A percentile compares a stretch with the other conserved stretches of the same genome.
Evolutionary conservation across 108 stramenopile species (phyloP).

Genomic region (Mediolabrus comicus): DNA sequence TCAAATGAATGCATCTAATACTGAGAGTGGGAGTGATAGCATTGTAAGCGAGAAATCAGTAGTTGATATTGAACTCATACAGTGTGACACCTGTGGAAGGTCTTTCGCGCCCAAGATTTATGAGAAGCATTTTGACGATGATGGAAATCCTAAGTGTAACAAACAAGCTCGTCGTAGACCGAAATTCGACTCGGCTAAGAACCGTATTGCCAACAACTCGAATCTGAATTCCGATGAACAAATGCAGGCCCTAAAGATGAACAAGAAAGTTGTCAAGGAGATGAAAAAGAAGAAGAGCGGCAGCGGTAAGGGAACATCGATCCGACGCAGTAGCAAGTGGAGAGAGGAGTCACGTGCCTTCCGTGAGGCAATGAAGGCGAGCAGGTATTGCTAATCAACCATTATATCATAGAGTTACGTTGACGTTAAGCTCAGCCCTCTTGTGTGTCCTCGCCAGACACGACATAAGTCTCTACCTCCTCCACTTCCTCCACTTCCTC

Average conservation of each 20-base stretch:
- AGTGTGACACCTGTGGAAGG: constrained; percentile 33
- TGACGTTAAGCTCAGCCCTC: no score
- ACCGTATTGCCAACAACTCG: constrained; percentile 34
- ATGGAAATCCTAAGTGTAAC: constrained; percentile 44
- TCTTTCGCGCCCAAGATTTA: constrained; percentile 44
- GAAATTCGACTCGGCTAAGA: constrained; percentile 40
- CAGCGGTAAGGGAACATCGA: constrained; percentile 6
- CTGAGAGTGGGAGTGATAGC: not conserved
- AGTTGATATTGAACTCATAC: constrained; percentile 29
- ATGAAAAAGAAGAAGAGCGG: constrained; percentile 17
- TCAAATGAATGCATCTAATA: not conserved
- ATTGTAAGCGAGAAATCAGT: constrained; percentile 17
- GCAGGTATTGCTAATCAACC: no score
- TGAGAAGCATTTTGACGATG: constrained; percentile 38
- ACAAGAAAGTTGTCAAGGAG: constrained; percentile 31
- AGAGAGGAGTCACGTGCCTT: constrained; percentile 18
- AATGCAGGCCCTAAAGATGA: constrained; percentile 17
- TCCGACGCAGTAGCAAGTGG: constrained; percentile 38
- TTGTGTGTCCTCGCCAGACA: no score
- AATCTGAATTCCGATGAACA: constrained; percentile 39
- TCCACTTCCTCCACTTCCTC: not conserved
- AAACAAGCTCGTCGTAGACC: constrained; percentile 38
- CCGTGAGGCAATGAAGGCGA: constrained; percentile 45
- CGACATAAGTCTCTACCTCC: no score
- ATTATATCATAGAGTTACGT: no score